Evolutionary conservation across 305 asterid genomes (phyloP).

Genomic region (Euphrasia arctica): DNA sequence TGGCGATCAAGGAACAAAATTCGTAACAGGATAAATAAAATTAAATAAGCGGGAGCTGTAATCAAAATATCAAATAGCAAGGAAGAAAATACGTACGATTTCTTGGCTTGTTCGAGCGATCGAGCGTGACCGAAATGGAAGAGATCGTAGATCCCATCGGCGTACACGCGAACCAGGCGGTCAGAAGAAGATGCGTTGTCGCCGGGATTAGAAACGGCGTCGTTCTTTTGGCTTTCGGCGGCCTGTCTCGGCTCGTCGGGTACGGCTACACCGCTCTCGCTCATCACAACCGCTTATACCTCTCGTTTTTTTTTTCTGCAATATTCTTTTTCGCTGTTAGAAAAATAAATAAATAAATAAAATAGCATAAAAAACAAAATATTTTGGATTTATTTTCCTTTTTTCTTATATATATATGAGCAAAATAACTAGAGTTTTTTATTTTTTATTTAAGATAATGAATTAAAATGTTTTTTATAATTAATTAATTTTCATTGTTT

Average conservation of each 20-base stretch:
- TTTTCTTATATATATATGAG: neutral
- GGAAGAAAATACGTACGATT: conserved; percentile 37
- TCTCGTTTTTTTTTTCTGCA: conserved; percentile 9
- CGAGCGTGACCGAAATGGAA: conserved; percentile 97
- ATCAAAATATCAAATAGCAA: neutral
- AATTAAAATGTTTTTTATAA: no score
- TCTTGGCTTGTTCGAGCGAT: conserved; percentile 92
- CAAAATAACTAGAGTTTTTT: no score
- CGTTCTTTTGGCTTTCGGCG: conserved; percentile 34
- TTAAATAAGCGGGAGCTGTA: neutral
- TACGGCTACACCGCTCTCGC: conserved; percentile 32
- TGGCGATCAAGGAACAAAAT: neutral
- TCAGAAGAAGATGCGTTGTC: conserved; percentile 39
- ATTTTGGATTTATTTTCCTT: neutral
- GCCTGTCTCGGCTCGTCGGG: conserved; percentile 36
- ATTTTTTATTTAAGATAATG: no score
- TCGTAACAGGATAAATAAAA: neutral
- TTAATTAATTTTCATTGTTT: no score
- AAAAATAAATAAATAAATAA: neutral
- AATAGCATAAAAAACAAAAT: no score
- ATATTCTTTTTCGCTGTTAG: conserved; percentile 4
- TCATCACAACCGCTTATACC: conserved; percentile 38
- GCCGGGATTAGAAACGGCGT: conserved; percentile 29
- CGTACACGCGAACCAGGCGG: conserved; percentile 79
- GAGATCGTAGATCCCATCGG: conserved; percentile 98